A percentile compares a stretch with the other conserved stretches of the same genome.
phyloP scores from a whole-genome alignment of 2,329 filamentous ascomycete species.

The Calonectria montana region DNA sequence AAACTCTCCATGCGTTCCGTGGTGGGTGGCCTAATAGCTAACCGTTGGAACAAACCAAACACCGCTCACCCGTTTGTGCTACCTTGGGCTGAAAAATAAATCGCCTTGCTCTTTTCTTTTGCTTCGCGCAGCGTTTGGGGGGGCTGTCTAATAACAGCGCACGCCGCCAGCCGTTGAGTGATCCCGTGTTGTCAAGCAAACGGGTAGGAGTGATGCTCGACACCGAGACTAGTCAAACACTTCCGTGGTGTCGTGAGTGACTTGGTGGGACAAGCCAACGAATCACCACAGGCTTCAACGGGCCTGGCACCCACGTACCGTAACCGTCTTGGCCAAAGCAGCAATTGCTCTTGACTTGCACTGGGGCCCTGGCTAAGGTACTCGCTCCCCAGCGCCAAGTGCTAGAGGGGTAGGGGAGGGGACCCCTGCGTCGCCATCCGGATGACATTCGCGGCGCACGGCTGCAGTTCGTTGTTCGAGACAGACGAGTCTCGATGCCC shows the following conservation, averaged over 20 bases:
- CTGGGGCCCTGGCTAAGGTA: not conserved
- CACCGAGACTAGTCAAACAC: not conserved
- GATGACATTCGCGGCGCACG: slow-evolving; percentile 31
- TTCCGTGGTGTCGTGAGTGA: slow-evolving; percentile 5
- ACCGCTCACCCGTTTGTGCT: not conserved
- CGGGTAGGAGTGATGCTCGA: slow-evolving; percentile 9
- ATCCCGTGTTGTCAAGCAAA: slow-evolving; percentile 22
- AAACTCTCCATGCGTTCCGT: slow-evolving; percentile 14
- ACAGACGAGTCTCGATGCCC: slow-evolving; percentile 1
- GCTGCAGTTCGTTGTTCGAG: slow-evolving; percentile 22
- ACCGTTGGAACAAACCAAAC: not conserved
- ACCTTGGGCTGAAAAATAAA: not conserved
- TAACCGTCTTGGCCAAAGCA: slow-evolving; percentile 3
- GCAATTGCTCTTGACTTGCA: not conserved
- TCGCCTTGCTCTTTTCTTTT: not conserved
- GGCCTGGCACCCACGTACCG: slow-evolving; percentile 1
- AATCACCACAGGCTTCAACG: slow-evolving; percentile 19
- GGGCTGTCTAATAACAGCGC: slow-evolving; percentile 49
- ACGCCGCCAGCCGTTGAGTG: slow-evolving; percentile 29
- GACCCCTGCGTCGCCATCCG: slow-evolving; percentile 18
- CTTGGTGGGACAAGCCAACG: slow-evolving; percentile 2
- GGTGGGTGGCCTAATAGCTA: not conserved
- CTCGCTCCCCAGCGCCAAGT: not conserved
- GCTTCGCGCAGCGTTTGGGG: slow-evolving; percentile 23
- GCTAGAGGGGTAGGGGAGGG: slow-evolving; percentile 8